These are phyloP conservation scores for Chiua virens DNA, from an alignment of 768 basidiomycete species.

Conservation along the genomic window DNA sequence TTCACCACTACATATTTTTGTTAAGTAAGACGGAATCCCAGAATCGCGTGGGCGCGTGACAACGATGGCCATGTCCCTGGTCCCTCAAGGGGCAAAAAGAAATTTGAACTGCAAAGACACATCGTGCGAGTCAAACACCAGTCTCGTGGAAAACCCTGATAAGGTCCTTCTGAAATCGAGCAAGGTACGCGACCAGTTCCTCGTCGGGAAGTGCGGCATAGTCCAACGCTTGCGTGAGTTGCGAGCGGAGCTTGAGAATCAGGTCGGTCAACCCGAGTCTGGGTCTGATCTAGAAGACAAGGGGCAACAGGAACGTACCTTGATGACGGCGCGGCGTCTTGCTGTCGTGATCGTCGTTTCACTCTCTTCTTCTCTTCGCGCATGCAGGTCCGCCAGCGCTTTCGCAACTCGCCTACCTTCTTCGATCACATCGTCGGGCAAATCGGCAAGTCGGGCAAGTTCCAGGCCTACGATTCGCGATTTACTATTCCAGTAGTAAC, in stretches of 20 bases:
- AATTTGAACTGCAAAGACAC: conserved; percentile 5
- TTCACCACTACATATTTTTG: too few species aligned
- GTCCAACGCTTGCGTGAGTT: conserved; percentile 71
- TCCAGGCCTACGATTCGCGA: conserved; percentile 61
- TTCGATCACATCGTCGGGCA: conserved; percentile 68
- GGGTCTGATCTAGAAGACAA: too few species aligned
- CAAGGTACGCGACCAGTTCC: conserved; percentile 65
- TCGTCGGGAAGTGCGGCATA: conserved; percentile 72
- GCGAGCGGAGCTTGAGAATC: conserved; percentile 60
- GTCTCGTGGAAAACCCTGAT: conserved; percentile 45
- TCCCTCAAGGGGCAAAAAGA: neutral
- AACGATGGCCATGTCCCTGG: too few species aligned
- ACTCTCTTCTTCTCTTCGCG: conserved; percentile 58
- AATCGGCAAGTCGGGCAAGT: conserved; percentile 82
- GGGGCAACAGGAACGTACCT: conserved; percentile 45
- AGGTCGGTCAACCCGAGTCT: too few species aligned
- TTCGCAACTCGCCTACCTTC: conserved; percentile 64
- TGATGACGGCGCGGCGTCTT: conserved; percentile 67
- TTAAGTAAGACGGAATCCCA: too few species aligned
- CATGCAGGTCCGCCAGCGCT: conserved; percentile 56
- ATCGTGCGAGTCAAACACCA: conserved; percentile 8
- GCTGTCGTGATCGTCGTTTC: conserved; percentile 55
- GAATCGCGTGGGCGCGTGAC: too few species aligned
- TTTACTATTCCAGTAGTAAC: neutral
- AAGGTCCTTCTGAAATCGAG: conserved; percentile 69